Conservation (phyloP, 2,329 filamentous ascomycete species). For the Orbilia oligospora region DNA sequence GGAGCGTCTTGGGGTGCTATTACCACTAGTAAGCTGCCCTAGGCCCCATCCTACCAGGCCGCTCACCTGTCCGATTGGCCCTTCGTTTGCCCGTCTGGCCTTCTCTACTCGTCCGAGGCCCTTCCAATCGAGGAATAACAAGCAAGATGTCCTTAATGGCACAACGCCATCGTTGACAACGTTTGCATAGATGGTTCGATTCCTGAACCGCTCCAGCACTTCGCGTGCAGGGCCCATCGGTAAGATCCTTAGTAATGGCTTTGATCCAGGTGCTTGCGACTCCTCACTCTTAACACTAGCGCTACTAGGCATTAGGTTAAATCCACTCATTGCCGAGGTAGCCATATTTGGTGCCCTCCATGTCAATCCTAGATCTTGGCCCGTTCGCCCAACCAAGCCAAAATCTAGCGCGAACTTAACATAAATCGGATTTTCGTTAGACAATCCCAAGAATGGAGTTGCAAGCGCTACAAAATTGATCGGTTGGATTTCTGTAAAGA, state of each 20-base stretch:
- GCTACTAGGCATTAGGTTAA: constrained; percentile 49
- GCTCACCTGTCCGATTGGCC: constrained; percentile 79
- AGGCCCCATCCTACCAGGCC: constrained; percentile 95
- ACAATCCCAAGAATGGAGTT: constrained; percentile 88
- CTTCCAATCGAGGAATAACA: constrained; percentile 98
- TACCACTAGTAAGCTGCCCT: constrained; percentile 79
- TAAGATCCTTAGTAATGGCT: constrained; percentile 88
- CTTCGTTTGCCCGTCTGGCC: constrained; percentile 82
- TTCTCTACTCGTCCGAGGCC: constrained; percentile 94
- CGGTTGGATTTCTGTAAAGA: constrained; percentile 87
- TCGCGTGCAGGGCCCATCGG: constrained; percentile 92
- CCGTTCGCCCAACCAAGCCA: constrained; percentile 93
- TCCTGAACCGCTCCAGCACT: constrained; percentile 88
- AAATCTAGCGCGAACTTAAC: constrained; percentile 98
- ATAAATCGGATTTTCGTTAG: constrained; percentile 97
- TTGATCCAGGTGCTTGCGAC: constrained; percentile 82
- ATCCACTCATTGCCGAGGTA: constrained; percentile 73
- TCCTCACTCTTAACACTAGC: constrained; percentile 70
- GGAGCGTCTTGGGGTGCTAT: constrained; percentile 46
- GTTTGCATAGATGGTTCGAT: constrained; percentile 93
- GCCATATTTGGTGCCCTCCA: constrained; percentile 88
- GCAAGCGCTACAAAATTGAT: constrained; percentile 92
- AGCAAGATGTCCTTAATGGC: constrained; percentile 90
- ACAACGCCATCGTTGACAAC: constrained; percentile 99
- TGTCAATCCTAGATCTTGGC: constrained; percentile 92